Base-by-base conservation (phyloP, 805 yeast species). In the Ogataea salicorniae region DNA sequence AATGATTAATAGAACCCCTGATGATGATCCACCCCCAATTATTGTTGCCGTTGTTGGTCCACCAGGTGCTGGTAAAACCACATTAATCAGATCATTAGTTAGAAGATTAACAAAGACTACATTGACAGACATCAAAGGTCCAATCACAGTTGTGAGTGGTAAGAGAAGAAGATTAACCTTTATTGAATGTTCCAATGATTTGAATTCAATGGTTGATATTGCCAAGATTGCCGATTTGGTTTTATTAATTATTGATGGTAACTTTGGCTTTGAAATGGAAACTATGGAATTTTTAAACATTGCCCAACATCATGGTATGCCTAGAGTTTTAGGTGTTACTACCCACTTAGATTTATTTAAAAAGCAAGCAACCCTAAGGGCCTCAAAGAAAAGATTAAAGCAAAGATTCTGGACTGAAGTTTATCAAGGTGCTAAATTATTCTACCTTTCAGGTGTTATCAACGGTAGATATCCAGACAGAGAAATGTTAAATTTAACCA, bases 251-350 rank as follows among this genome's bases (percentile, higher is more conserved):
- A 81, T 94, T 50, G 99, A 94, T 71, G 98, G 99, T 49, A 94
- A 94, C 66, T 94, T 89, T 64, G 99, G 99, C 7, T 81, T 94
- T 50, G 99, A 94, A 72, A 94, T 94, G 99, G 99, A 94, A 69
- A 94, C 99, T 8, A 95, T 94, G 98, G 99, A 94, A 69, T 94
- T 94, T 62, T 74, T 94, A 53, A 95, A 94, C 61, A 79, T 94
- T 55, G 95, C 97, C 3, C 96, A 94, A 59, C 97, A 92, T 62
- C 99, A 94, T 67, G 99, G 99, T 68, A 94, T 94, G 91, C 99
- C 99, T 38, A 80, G 97, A 58, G 95, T 94, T 17, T 73, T 94
- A 40, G 99, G 98, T 55, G 87, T 94, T 9, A 86, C 96, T 6
- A 94, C 99, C 0, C 99, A 94, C 72, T 75, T 95, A 60, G 99